Evolutionary conservation across 2,329 filamentous ascomycete genomes (phyloP).

Genomic region (Podosphaera fusca): DNA sequence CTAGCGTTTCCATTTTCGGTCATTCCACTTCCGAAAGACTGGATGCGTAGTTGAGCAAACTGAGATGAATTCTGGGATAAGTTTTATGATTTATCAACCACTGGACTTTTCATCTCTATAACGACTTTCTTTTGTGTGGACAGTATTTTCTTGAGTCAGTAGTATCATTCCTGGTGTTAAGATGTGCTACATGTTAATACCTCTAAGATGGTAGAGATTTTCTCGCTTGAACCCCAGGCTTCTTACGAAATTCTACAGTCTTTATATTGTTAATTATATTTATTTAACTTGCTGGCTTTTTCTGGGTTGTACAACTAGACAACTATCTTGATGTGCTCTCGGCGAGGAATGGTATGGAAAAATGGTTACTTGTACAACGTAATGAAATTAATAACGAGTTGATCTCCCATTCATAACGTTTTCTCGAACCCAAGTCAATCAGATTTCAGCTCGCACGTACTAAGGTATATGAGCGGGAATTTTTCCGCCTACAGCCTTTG

Average conservation of each 20-base stretch:
- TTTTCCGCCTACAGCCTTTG: no score
- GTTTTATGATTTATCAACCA: conserved; percentile 7
- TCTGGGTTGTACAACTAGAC: conserved; percentile 18
- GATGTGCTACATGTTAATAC: conserved; percentile 7
- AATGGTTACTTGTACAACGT: conserved; percentile 7
- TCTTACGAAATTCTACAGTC: no score
- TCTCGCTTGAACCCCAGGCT: conserved; percentile 10
- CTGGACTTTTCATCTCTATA: conserved; percentile 8
- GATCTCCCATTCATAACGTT: no score
- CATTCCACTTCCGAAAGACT: conserved; percentile 5
- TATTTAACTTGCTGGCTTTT: conserved; percentile 15
- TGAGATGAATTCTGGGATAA: no score
- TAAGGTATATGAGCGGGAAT: no score
- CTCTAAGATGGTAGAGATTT: conserved; percentile 14
- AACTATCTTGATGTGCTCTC: conserved; percentile 15
- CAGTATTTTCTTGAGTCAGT: conserved; percentile 7
- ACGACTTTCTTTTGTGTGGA: conserved; percentile 16
- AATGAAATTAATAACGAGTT: no score
- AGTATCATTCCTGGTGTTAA: conserved; percentile 11
- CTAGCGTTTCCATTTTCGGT: conserved; percentile 5
- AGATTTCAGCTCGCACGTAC: no score
- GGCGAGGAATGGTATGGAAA: conserved; percentile 15
- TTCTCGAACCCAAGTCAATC: no score
- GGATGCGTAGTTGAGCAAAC: conserved; percentile 9
- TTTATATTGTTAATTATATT: conserved; percentile 14